Evolutionary conservation across 139 green algal genomes (phyloP).

Genomic region (Chlorella sp.): DNA sequence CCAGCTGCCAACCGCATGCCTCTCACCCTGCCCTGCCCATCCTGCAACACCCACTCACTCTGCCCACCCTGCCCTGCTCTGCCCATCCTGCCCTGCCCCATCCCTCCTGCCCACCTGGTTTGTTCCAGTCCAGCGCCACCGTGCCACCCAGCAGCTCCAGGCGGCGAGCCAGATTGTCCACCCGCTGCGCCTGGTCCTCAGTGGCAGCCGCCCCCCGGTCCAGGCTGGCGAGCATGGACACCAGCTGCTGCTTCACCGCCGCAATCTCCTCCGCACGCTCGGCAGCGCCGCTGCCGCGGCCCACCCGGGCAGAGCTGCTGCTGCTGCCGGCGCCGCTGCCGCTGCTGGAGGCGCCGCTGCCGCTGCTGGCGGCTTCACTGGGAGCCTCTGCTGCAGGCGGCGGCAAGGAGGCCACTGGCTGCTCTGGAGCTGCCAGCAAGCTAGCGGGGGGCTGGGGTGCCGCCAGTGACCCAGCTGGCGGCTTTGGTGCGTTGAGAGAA

Average conservation of each 20-base stretch:
- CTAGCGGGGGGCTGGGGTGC: background rate
- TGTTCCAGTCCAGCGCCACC: constrained; percentile 33
- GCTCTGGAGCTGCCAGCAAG: background rate
- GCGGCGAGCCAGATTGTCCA: constrained; percentile 31
- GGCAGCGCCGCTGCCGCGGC: background rate
- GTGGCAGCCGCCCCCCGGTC: constrained; percentile 62
- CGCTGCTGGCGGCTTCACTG: background rate
- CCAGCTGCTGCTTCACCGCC: constrained; percentile 41
- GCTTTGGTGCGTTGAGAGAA: background rate
- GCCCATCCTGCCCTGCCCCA: background rate
- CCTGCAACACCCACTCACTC: background rate
- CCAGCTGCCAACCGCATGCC: background rate
- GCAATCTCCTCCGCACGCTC: background rate
- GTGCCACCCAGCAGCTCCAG: constrained; percentile 40
- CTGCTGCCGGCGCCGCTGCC: constrained; percentile 16
- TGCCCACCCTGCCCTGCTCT: background rate
- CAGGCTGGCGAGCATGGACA: constrained; percentile 54
- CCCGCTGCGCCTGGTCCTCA: constrained; percentile 35
- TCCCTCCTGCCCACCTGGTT: background rate
- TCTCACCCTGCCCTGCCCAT: background rate
- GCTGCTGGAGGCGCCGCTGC: background rate
- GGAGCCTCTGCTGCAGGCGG: background rate
- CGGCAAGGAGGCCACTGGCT: background rate
- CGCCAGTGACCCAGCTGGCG: background rate
- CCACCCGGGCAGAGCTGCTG: background rate